Percentiles rank a stretch among this genome's conserved stretches.
These are phyloP conservation scores for Penicillium palitans DNA, from an alignment of 2,329 filamentous ascomycete genomes.

Conservation along the genomic window DNA sequence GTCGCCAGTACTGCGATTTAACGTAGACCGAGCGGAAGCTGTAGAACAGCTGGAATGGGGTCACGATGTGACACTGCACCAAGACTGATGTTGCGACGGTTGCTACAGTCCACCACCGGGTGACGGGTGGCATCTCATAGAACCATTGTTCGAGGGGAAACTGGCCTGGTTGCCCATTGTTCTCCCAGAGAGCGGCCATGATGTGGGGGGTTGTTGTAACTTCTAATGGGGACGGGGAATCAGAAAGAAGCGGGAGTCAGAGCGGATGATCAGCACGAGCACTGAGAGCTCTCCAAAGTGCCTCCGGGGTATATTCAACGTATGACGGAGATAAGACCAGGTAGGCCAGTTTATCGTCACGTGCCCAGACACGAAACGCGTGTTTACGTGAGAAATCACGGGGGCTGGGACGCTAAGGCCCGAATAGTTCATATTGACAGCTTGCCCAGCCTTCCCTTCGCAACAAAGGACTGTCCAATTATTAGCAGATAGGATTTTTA, in stretches of 20 bases:
- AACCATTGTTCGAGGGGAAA: slow-evolving; percentile 96
- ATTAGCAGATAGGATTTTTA: not conserved
- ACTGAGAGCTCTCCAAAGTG: slow-evolving; percentile 1
- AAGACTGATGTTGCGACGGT: slow-evolving; percentile 83
- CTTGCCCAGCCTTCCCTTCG: slow-evolving; percentile 1
- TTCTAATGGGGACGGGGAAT: not conserved
- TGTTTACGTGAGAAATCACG: slow-evolving; percentile 11
- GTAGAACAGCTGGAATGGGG: slow-evolving; percentile 95
- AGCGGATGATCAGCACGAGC: slow-evolving; percentile 7
- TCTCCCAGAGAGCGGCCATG: slow-evolving; percentile 49
- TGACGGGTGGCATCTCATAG: slow-evolving; percentile 97
- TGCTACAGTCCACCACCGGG: slow-evolving; percentile 93
- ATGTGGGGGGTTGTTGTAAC: slow-evolving; percentile 4
- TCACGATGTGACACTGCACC: slow-evolving; percentile 90
- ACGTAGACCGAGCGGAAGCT: slow-evolving; percentile 88
- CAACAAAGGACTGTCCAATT: not conserved
- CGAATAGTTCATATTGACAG: slow-evolving; percentile 12
- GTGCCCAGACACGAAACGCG: slow-evolving; percentile 9
- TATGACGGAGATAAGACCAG: slow-evolving; percentile 13
- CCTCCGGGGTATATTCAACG: not conserved
- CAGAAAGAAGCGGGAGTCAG: not conserved
- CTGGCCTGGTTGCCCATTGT: slow-evolving; percentile 52
- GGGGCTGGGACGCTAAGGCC: slow-evolving; percentile 14
- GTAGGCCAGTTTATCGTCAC: slow-evolving; percentile 13
- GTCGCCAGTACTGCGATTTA: slow-evolving; percentile 95